Conservation (phyloP, 73 alveolate species). For the Paraurostyla sp. region DNA sequence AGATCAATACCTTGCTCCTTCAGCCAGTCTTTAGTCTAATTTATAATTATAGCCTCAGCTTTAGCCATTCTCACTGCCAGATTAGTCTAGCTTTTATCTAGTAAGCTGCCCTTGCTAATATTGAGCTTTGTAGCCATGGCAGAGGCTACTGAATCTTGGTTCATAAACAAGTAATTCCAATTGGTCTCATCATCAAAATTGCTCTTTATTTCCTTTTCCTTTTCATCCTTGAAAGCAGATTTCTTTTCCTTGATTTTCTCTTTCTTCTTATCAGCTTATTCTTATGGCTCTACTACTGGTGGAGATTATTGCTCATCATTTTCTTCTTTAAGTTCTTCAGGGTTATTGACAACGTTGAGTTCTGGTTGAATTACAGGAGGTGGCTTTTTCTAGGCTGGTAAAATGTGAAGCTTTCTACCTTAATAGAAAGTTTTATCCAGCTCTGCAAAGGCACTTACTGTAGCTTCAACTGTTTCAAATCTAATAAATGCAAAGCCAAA, state of each 20-base stretch:
- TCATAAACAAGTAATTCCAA: conserved; percentile 97
- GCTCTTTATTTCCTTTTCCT: conserved; percentile 79
- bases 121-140: conserved; percentile 88
- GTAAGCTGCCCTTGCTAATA: conserved; percentile 89
- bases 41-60: conserved; percentile 94
- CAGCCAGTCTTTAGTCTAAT: conserved; percentile 98
- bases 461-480: conserved; percentile 90
- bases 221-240: conserved; percentile 88
- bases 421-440: conserved; percentile 90
- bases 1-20: conserved; percentile 89
- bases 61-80: conserved; percentile 93
- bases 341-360: background rate
- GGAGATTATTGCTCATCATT: background rate
- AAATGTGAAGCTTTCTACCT: conserved; percentile 95
- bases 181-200: conserved; percentile 92
- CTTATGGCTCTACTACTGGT: conserved; percentile 67
- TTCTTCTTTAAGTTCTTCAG: background rate
- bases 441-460: conserved; percentile 95
- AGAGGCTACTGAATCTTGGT: conserved; percentile 95
- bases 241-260: conserved; percentile 73
- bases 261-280: conserved; percentile 63
- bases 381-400: conserved; percentile 92
- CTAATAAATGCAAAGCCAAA: conserved; percentile 94
- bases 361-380: background rate
- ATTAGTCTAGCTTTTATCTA: conserved; percentile 90